Base-by-base conservation (phyloP, 768 basidiomycete species). In the Pleurotus djamor region DNA sequence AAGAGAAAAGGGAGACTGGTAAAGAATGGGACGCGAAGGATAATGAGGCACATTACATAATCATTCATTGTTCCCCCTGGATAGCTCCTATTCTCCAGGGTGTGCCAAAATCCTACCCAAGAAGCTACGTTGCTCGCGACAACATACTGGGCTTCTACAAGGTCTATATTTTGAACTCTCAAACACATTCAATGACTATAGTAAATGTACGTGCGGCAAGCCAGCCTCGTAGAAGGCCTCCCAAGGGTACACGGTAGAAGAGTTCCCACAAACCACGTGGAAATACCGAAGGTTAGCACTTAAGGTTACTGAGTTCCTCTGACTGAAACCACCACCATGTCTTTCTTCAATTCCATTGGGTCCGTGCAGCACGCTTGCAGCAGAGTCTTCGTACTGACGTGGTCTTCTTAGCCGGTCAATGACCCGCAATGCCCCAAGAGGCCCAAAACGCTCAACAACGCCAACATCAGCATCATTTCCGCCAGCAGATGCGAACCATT, bases 341-440 rank as follows among this genome's bases (percentile, higher is more conserved):
- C 90, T 35, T 92, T 91, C 75, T 91, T 92, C 76, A 91, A 91
- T 68, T 86, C 88, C 33, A 83, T 92, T 54, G 87, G 90, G 90
- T 91, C 62, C 57, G 85, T 73, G 43, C 21, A 28, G 21, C 21
- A 28, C 21, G 21, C 21, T 28, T 28, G 21, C 21, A 28, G 21
- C 21, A 28, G 21, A 28, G 21, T 28, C 21, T 28, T 28, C 21
- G 21, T 28, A 28, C 21, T 28, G 21, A 28, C 3, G 21, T 28
- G 21, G 1, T 3, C 21, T 28, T 28, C 21, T 28, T 66, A 90
- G 89, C 60, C 85, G 90, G 59, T 87, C 87, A n/a, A 91, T 91
- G 88, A 80, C 82, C 44, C 83, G 88, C 57, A 56, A 33, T 33
- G 81, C 81, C 48, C 85, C 87, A n/a, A 83, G 88, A 50, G 80